A percentile compares a stretch with the other conserved stretches of the same genome.
These are phyloP conservation scores for Fragaria ananassa DNA, from an alignment of 306 rosid genomes.

Conservation along the genomic window DNA sequence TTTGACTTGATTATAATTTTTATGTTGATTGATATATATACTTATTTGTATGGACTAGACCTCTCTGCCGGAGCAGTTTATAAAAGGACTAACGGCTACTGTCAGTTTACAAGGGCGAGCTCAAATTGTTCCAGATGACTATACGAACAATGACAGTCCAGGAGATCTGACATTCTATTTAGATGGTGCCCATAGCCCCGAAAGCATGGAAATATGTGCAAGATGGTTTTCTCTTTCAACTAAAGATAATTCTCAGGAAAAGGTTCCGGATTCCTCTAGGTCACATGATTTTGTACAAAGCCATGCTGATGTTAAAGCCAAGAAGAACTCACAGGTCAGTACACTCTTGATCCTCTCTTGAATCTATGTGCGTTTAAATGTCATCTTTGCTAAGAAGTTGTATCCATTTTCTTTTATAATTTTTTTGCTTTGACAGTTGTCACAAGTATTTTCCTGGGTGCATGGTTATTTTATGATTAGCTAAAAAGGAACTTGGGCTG, in stretches of 20 bases:
- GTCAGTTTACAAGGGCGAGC: constrained; percentile 94
- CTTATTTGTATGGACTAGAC: constrained; percentile 37
- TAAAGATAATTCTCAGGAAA: constrained; percentile 46
- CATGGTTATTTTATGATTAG: background rate
- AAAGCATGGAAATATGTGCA: constrained; percentile 87
- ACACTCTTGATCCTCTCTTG: constrained; percentile 19
- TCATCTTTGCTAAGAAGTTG: background rate
- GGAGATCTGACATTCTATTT: constrained; percentile 71
- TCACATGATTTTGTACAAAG: constrained; percentile 37
- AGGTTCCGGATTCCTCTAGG: constrained; percentile 32
- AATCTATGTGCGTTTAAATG: background rate
- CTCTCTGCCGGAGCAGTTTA: constrained; percentile 71
- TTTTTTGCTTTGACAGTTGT: background rate
- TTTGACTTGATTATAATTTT: constrained; percentile 6
- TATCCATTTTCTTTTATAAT: background rate
- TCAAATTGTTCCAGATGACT: constrained; percentile 71
- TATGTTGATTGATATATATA: constrained; percentile 22
- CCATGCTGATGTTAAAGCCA: constrained; percentile 28
- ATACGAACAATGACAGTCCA: constrained; percentile 35
- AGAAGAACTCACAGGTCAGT: constrained; percentile 63
- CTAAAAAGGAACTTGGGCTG: background rate
- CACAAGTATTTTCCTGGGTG: background rate
- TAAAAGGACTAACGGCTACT: constrained; percentile 62
- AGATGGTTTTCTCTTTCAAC: constrained; percentile 77
- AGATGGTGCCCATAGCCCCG: constrained; percentile 99